phyloP scores from a whole-genome alignment of 208 protist genomes.

The Leishmania braziliensis region DNA sequence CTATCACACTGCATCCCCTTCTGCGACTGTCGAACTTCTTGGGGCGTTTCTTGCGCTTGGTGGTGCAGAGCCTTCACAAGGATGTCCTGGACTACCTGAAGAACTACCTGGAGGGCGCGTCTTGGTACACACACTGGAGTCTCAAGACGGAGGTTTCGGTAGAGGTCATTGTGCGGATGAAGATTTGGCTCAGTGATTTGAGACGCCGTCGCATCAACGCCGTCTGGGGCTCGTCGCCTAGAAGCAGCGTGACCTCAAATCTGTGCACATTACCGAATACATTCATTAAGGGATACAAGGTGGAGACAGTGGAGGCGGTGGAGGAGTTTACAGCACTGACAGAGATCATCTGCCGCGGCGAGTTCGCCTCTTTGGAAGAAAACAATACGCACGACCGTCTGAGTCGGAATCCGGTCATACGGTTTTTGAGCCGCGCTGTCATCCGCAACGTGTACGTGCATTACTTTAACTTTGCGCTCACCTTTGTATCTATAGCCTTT shows the following conservation, averaged over 20 bases:
- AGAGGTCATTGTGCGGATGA: conserved; percentile 44
- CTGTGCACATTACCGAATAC: conserved; percentile 34
- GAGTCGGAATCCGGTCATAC: conserved; percentile 6
- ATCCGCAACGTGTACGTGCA: conserved; percentile 40
- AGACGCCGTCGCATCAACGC: conserved; percentile 27
- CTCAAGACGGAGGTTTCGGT: conserved; percentile 44
- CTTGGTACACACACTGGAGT: conserved; percentile 70
- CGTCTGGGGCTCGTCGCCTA: conserved; percentile 16
- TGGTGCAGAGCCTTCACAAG: conserved; percentile 71
- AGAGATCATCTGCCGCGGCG: conserved; percentile 62
- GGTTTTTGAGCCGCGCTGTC: conserved; percentile 7
- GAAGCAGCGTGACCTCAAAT: conserved; percentile 14
- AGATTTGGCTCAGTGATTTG: conserved; percentile 51
- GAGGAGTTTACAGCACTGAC: conserved; percentile 20
- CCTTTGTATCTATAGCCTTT: conserved; percentile 64
- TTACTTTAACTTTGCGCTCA: conserved; percentile 44
- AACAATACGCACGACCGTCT: conserved; percentile 39
- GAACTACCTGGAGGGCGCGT: conserved; percentile 70
- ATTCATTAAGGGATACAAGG: conserved; percentile 29
- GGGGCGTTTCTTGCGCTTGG: conserved; percentile 71
- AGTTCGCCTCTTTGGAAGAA: conserved; percentile 69
- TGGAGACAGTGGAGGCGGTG: background rate
- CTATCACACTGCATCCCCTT: conserved; percentile 62
- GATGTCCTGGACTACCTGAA: conserved; percentile 75
- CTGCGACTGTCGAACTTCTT: conserved; percentile 77